Base-by-base conservation (phyloP, 2,329 filamentous ascomycete species). In the Tolypocladium tropicale region DNA sequence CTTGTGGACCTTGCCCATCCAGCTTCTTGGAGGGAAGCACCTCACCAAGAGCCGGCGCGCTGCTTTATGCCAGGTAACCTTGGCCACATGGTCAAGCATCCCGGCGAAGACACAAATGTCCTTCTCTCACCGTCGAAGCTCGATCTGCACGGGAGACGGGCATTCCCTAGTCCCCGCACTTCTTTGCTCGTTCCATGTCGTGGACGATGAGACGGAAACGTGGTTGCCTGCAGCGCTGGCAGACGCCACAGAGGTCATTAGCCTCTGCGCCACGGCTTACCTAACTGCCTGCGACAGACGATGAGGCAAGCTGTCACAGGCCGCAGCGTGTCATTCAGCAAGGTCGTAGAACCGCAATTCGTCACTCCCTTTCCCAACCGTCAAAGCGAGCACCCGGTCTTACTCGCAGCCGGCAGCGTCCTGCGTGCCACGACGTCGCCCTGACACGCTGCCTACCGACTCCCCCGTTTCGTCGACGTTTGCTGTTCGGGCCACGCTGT, bases 1-100 rank as follows among this genome's bases (percentile, higher is more conserved):
- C 25, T 48, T 55, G 36, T 53, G 51, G 7, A 55, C 55, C 23
- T 53, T 18, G 41, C 59, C 55, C 6, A 58, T 55, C 30, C 55
- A n/a, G n/a, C n/a, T n/a, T n/a, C n/a, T n/a, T n/a, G n/a, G n/a
- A n/a, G n/a, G n/a, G n/a, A n/a, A n/a, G n/a, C n/a, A n/a, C n/a
- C n/a, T n/a, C n/a, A n/a, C n/a, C n/a, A n/a, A n/a, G n/a, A n/a
- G n/a, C n/a, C n/a, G n/a, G n/a, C n/a, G n/a, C n/a, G n/a, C n/a
- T n/a, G n/a, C n/a, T n/a, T n/a, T n/a, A n/a, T n/a, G n/a, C n/a
- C n/a, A n/a, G n/a, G n/a, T n/a, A n/a, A n/a, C n/a, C n/a, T n/a
- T n/a, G n/a, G n/a, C n/a, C n/a, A n/a, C n/a, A n/a, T n/a, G n/a
- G n/a, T n/a, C 6, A 30, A n/a, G 25, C 12, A 7, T 25, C 41